These are phyloP conservation scores for Phyllosticta ampelicida DNA, from an alignment of 2,329 filamentous ascomycete species.

Conservation along the genomic window DNA sequence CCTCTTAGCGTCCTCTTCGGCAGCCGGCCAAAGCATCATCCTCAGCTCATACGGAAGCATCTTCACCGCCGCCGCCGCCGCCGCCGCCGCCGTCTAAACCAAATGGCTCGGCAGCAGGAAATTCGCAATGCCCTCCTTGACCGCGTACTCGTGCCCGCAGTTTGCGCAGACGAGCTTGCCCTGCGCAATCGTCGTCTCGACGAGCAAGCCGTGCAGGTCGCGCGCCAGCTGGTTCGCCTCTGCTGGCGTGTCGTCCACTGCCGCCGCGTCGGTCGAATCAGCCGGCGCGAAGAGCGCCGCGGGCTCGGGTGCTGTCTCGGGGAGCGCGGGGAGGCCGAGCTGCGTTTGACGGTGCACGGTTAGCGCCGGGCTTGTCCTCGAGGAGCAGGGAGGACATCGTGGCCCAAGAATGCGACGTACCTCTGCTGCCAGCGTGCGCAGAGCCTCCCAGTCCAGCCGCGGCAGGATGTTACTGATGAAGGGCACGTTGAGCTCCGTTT, in stretches of 20 bases:
- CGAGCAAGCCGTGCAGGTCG: constrained; percentile 69
- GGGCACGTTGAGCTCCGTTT: constrained; percentile 67
- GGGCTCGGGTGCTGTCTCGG: constrained; percentile 28
- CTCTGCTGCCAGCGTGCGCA: constrained; percentile 66
- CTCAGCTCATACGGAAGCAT: too few species aligned
- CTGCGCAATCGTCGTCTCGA: constrained; percentile 83
- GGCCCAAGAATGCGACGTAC: constrained; percentile 33
- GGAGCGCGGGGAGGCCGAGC: constrained; percentile 70
- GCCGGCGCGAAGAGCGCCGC: constrained; percentile 13
- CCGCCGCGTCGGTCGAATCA: neutral
- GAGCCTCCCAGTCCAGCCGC: constrained; percentile 76
- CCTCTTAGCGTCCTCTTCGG: too few species aligned
- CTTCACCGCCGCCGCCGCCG: too few species aligned
- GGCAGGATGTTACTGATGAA: constrained; percentile 80
- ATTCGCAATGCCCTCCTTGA: constrained; percentile 94
- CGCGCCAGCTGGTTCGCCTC: constrained; percentile 58
- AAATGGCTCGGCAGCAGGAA: constrained; percentile 90
- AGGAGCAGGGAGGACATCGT: neutral
- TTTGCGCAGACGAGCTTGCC: constrained; percentile 83
- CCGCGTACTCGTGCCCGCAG: constrained; percentile 86
- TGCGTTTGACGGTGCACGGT: constrained; percentile 26
- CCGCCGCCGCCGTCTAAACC: too few species aligned
- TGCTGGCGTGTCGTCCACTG: constrained; percentile 16
- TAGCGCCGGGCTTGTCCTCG: neutral
- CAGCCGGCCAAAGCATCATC: too few species aligned